These are phyloP conservation scores for Cajanus cajan DNA, from an alignment of 306 rosid species.

Conservation along the genomic window DNA sequence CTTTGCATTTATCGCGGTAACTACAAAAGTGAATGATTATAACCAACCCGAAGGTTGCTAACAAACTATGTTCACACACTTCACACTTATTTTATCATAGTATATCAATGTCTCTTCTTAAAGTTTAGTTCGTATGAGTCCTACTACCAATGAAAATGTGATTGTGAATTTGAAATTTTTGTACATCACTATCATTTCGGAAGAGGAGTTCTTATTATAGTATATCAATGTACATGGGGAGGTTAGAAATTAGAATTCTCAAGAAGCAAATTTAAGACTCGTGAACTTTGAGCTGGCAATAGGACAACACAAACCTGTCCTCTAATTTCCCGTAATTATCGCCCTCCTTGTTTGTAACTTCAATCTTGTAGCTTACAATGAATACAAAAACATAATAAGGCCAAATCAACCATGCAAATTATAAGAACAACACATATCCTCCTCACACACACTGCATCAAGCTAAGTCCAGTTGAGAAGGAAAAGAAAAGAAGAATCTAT, in stretches of 20 bases:
- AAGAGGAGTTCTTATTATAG: neutral
- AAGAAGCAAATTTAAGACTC: constrained; percentile 11
- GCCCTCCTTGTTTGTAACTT: constrained; percentile 39
- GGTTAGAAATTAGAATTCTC: neutral
- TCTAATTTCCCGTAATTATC: constrained; percentile 34
- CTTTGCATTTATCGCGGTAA: neutral
- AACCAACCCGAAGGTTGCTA: neutral
- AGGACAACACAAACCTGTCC: constrained; percentile 26
- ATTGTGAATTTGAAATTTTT: neutral
- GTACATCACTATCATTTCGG: constrained; percentile 4
- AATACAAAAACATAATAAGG: constrained; percentile 39
- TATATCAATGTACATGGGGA: too few relatives aligned
- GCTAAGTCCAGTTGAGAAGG: neutral
- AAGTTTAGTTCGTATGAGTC: neutral
- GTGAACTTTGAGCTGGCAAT: constrained; percentile 31
- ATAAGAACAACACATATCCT: constrained; percentile 26
- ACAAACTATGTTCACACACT: neutral
- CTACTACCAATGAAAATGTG: neutral
- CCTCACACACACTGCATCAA: neutral
- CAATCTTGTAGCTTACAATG: constrained; percentile 24
- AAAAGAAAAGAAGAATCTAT: neutral
- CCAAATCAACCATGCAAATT: constrained; percentile 35
- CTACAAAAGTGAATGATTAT: neutral
- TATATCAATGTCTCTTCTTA: neutral
- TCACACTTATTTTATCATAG: neutral